A percentile compares a stretch with the other conserved stretches of the same genome.
phyloP scores from a whole-genome alignment of 1,139 yeast species.

The Geotrichum cucujoidarum region DNA sequence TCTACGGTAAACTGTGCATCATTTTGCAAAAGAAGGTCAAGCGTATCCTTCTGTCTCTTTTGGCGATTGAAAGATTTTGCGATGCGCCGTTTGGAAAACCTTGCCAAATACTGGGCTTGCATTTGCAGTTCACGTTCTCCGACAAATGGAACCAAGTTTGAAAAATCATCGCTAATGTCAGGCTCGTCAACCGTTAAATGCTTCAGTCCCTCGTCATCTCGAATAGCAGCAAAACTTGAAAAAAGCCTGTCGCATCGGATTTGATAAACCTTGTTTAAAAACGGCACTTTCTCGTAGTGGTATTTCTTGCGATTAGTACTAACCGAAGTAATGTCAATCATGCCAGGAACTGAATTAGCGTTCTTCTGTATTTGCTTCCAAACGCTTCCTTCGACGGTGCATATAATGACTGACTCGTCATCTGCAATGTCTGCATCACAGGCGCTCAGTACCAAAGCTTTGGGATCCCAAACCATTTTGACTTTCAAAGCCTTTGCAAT shows the following conservation, averaged over 20 bases:
- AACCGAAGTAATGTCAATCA: slow-evolving; percentile 20
- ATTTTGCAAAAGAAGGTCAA: slow-evolving; percentile 4
- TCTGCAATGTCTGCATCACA: slow-evolving; percentile 62
- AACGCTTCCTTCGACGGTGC: slow-evolving; percentile 65
- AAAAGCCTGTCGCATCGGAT: slow-evolving; percentile 67
- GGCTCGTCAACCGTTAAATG: slow-evolving; percentile 12
- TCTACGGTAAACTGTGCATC: slow-evolving; percentile 10
- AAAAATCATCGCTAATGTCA: slow-evolving; percentile 15
- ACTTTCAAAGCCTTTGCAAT: slow-evolving; percentile 23
- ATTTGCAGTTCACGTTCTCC: background rate
- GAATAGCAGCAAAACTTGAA: slow-evolving; percentile 61
- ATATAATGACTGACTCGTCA: slow-evolving; percentile 65
- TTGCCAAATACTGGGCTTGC: slow-evolving; percentile 16
- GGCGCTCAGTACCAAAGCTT: slow-evolving; percentile 30
- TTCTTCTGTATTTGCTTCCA: slow-evolving; percentile 39
- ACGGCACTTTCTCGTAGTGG: slow-evolving; percentile 54
- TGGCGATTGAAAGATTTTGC: slow-evolving; percentile 13
- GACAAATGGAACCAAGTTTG: slow-evolving; percentile 12
- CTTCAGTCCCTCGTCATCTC: slow-evolving; percentile 46
- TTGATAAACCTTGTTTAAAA: slow-evolving; percentile 49
- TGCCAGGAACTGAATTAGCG: slow-evolving; percentile 15
- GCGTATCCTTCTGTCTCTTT: slow-evolving; percentile 12
- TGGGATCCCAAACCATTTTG: slow-evolving; percentile 36
- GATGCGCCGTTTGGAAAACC: slow-evolving; percentile 12
- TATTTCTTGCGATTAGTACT: slow-evolving; percentile 30